Base-by-base conservation (phyloP, 116 monocot species). In the Cymodocea nodosa region DNA sequence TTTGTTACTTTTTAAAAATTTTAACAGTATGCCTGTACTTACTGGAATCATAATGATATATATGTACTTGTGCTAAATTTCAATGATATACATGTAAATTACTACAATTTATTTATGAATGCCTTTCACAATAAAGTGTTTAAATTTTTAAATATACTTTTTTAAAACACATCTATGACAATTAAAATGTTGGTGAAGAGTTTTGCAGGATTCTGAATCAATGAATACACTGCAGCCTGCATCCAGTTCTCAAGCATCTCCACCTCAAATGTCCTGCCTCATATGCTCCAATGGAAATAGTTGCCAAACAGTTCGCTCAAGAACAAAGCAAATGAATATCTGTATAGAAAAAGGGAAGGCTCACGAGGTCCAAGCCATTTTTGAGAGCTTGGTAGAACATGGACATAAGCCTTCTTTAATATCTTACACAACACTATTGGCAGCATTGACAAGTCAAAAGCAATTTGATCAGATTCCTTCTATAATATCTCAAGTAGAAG, bases 321-420 rank as follows among this genome's bases (percentile, higher is more conserved):
- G 77, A 82, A 95, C 95, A 67, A 83, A 81, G 64, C 59, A 73
- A 65, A 90, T 95, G 95, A 75, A 82, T 59, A 60, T 60, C 62
- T 61, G 85, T 18, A 83, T 90, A 56, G 78, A 83, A 59, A 62
- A 74, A 66, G 81, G 76, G 53, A 85, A 85, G 71, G 63, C 90
- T 35, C 79, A 83, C 62, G 85, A 79, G 67, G 95, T 78, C 18
- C 75, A 87, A 18, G 25, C 64, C 2, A 55, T 83, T 64, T 87
- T 83, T 59, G 61, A 85, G 52, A 68, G 70, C 48, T 37, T 95
- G 50, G 53, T 78, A 36, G 79, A 87, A 64, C 81, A 83, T 19
- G 89, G 89, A n/a, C 95, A 95, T 70, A 85, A 50, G 72, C 95
- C 95, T 56, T 79, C 85, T 36, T 61, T 95, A 56, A 73, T 95